phyloP scores from a whole-genome alignment of 2,329 filamentous ascomycete species.

The Fusarium compactum region DNA sequence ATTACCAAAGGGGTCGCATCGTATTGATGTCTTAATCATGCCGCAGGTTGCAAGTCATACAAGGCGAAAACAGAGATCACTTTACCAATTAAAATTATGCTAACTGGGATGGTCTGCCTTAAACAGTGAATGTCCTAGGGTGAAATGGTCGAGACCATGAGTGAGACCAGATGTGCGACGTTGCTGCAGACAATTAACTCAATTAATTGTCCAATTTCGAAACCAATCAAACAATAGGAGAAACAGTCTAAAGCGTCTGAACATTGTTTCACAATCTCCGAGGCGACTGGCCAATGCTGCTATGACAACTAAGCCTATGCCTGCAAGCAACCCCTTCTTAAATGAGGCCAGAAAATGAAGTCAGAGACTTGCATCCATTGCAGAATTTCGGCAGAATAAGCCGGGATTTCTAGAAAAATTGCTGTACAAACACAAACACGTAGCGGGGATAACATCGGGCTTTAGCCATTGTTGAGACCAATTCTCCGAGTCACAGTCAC shows the following conservation, averaged over 20 bases:
- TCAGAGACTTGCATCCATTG: conserved; percentile 3
- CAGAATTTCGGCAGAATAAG: conserved; percentile 6
- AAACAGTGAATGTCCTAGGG: background rate
- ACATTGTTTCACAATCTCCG: conserved; percentile 31
- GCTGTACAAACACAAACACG: background rate
- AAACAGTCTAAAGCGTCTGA: conserved; percentile 11
- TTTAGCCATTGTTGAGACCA: conserved; percentile 36
- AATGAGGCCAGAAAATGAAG: conserved; percentile 19
- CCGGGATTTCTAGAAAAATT: conserved; percentile 11
- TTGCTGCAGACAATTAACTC: background rate
- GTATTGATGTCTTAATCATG: background rate
- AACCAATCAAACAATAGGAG: conserved; percentile 16
- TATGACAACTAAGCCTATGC: conserved; percentile 28
- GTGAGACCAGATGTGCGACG: conserved; percentile 2
- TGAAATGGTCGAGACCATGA: background rate
- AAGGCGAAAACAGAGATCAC: background rate
- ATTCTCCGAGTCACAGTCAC: conserved; percentile 12
- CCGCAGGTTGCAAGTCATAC: background rate
- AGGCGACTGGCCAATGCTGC: conserved; percentile 27
- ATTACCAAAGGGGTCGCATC: background rate
- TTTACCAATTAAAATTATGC: background rate
- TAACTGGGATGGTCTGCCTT: background rate
- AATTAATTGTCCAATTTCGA: conserved; percentile 10
- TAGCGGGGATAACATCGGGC: conserved; percentile 39
- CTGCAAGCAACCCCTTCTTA: conserved; percentile 11